phyloP scores from a whole-genome alignment of 1,284 basidiomycete species.

The Fomitopsis pinicola region DNA sequence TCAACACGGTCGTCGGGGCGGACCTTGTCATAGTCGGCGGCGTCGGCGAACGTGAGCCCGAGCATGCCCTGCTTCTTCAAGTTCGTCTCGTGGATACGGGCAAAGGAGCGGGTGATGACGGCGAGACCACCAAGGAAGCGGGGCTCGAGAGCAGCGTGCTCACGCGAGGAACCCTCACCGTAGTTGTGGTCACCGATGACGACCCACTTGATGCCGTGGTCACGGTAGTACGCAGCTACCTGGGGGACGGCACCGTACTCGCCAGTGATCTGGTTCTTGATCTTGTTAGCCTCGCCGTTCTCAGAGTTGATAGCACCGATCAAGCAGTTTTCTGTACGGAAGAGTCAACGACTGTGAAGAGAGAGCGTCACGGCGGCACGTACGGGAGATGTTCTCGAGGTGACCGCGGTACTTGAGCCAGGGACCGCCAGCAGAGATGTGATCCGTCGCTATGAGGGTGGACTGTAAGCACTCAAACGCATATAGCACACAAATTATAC shows the following conservation, averaged over 20 bases:
- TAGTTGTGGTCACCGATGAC: slow-evolving; percentile 96
- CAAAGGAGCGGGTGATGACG: slow-evolving; percentile 93
- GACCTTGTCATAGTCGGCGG: slow-evolving; percentile 89
- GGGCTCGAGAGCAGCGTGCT: slow-evolving; percentile 97
- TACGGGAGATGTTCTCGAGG: slow-evolving; percentile 95
- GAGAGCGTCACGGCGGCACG: slow-evolving; percentile 23
- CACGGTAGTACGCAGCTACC: slow-evolving; percentile 85
- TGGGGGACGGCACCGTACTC: slow-evolving; percentile 85
- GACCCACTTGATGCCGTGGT: slow-evolving; percentile 90
- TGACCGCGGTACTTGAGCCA: slow-evolving; percentile 99
- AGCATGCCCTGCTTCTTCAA: slow-evolving; percentile 98
- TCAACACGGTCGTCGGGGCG: slow-evolving; percentile 80
- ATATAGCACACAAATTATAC: slow-evolving; percentile 22
- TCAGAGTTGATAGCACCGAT: slow-evolving; percentile 96
- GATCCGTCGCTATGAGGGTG: slow-evolving; percentile 60
- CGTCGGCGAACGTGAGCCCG: slow-evolving; percentile 83
- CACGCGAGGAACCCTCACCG: slow-evolving; percentile 97
- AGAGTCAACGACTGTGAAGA: not conserved
- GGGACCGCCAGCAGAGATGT: slow-evolving; percentile 94
- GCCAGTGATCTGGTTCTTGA: slow-evolving; percentile 90
- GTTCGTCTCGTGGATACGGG: slow-evolving; percentile 98
- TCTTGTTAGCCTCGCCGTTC: slow-evolving; percentile 94
- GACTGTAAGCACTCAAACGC: not conserved
- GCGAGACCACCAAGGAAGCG: slow-evolving; percentile 95
- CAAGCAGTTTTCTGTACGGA: slow-evolving; percentile 80